Conservation (phyloP, 148 eudicot genomes). For the Gaultheria prostrata region DNA sequence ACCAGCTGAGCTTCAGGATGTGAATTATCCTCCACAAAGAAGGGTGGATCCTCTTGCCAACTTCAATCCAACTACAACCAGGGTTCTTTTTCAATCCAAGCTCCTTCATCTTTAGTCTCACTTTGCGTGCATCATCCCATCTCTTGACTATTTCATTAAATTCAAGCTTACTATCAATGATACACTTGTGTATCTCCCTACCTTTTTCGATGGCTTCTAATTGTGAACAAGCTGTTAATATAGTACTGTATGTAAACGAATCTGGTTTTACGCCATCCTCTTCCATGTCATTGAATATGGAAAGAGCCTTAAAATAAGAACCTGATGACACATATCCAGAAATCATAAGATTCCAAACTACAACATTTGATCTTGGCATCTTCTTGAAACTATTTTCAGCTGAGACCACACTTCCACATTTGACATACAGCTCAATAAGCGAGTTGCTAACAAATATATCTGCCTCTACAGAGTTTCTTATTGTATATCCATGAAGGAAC, state of each 20-base stretch:
- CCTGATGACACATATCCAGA: conserved; percentile 6
- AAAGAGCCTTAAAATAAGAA: background rate
- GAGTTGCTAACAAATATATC: conserved; percentile 1
- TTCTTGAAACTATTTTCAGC: conserved; percentile 1
- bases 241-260: background rate
- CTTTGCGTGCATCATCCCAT: conserved; percentile 30
- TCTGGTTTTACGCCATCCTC: background rate
- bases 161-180: conserved; percentile 19
- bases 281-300: conserved; percentile 1
- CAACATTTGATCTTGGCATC: conserved; percentile 9
- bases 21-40: conserved; percentile 31
- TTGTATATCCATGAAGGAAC: conserved; percentile 7
- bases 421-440: conserved; percentile 7
- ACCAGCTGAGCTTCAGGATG: conserved; percentile 23
- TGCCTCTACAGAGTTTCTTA: conserved; percentile 6
- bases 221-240: background rate
- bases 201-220: conserved; percentile 6
- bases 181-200: conserved; percentile 10
- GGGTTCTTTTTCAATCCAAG: conserved; percentile 39
- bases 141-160: conserved; percentile 11
- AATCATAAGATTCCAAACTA: conserved; percentile 11
- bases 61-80: conserved; percentile 43
- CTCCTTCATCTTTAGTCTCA: conserved; percentile 31
- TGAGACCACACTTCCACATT: conserved; percentile 2
- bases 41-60: conserved; percentile 26